phyloP scores from a whole-genome alignment of 257 asterid species.

The Euphrasia confusa region DNA sequence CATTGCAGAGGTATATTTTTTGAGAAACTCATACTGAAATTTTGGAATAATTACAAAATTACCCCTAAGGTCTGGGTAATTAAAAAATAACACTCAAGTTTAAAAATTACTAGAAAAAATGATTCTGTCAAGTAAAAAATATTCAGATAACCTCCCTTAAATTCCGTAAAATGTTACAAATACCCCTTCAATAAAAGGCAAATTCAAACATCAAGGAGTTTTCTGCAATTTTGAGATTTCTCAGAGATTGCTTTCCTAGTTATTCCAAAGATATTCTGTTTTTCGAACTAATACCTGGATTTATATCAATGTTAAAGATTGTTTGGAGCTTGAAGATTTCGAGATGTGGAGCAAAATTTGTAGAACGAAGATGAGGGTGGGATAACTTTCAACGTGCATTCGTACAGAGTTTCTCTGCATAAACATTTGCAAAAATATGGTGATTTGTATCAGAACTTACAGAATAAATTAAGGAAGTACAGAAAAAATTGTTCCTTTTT shows the following conservation, averaged over 20 bases:
- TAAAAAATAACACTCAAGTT: neutral
- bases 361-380: too few relatives aligned
- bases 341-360: neutral
- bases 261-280: neutral
- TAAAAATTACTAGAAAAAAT: too few relatives aligned
- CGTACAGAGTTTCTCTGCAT: too few relatives aligned
- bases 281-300: neutral
- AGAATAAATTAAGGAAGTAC: too few relatives aligned
- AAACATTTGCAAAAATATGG: too few relatives aligned
- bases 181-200: neutral
- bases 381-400: too few relatives aligned
- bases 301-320: constrained; percentile 37
- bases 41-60: neutral
- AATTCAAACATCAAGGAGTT: neutral
- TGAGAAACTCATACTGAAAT: neutral
- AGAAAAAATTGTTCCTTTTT: too few relatives aligned
- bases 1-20: constrained; percentile 43
- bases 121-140: neutral
- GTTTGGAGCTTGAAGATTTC: constrained; percentile 48
- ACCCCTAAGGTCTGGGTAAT: neutral
- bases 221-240: neutral
- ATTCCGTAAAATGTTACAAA: neutral
- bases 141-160: neutral
- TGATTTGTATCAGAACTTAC: too few relatives aligned
- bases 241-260: neutral